Base-by-base conservation (phyloP, 495 filamentous ascomycete species). In the Aspergillus heteromorphus region DNA sequence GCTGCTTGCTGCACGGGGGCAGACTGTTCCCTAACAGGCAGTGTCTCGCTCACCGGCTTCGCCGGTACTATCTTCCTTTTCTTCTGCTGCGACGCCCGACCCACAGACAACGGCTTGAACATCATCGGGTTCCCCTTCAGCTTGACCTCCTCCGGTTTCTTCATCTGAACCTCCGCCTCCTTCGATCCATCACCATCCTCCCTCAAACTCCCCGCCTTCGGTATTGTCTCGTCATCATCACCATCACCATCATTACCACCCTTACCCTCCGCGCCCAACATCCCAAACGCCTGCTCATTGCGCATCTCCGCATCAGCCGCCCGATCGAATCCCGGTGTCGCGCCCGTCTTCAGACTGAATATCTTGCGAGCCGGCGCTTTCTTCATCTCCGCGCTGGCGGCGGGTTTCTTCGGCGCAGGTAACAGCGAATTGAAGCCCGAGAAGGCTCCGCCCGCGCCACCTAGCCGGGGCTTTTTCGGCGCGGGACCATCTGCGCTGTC, bases 61-160 rank as follows among this genome's bases (percentile, higher is more conserved):
- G 53, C 13, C 1, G 29, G 25, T 40, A 27, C 13, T 48, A 25
- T 40, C 23, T 8, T 36, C 25, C 53, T 62, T 63, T 79, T 84
- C 71, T 88, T 89, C 74, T 88, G 89, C 54, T 75, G 70, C n/a
- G 77, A 76, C 43, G 85, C 87, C 40, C 87, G 74, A 17, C 80
- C 79, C 8, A 95, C 89, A 2, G 90, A 95, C 20, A 96, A 67
- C 1, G 91, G 91, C 65, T 86, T 89, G 69, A 97, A 96, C 82
- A 90, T 91, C 62, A 88, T 82, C 18, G 88, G 79, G 57, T 89
- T 92, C 6, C 87, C 88, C 34, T 85, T 80, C 14, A 87, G 59
- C 63, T 89, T 86, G 11, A 87, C 77, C 45, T 87, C 81, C 18
- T 75, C 74, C 6, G 72, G 76, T 11, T 59, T 58, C 1, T 68